Base-by-base conservation (phyloP, 768 basidiomycete genomes). In the Chalciporus pseudorubinellus region DNA sequence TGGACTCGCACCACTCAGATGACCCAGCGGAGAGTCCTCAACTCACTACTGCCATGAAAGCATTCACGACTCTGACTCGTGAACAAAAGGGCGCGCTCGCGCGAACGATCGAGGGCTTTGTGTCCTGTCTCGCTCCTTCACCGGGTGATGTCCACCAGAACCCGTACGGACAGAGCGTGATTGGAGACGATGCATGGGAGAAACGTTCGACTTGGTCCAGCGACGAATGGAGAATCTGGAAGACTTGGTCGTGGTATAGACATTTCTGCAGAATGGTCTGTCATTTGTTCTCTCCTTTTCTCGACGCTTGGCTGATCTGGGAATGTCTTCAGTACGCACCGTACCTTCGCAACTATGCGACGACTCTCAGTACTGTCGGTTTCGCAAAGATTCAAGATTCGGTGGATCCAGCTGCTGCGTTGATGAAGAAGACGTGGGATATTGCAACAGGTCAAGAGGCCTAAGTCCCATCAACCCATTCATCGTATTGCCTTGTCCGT, bases 231-330 rank as follows among this genome's bases (percentile, higher is more conserved):
- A 79, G 80, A 62, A 75, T 80, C 1, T 93, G 90, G 91, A 85
- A 89, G 71, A 89, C 85, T 0, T 92, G 89, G 87, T 85, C 88
- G 2, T 95, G 92, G 92, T 94, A 89, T 59, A 76, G 88, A 53
- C 90, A 95, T 59, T 94, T 92, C 72, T 89, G 88, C 68, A 77
- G 91, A 61, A 77, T 72, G 67, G 92, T 93, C 48, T 56, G 89
- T 59, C 40, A 73, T 12, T 34, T n/a, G n/a, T 21, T 34, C 26
- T 26, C 26, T 26, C 20, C 6, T 40, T 8, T 3, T 14, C 52
- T 36, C 47, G 11, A 22, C 47, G 22, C 1, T 1, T 6, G 7
- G 28, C 54, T 57, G 4, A 57, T 51, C 6, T 24, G n/a, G n/a
- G 29, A 41, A 47, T 41, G 10, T 24, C 5, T 16, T 4, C 54